Conservation (phyloP, 1,139 yeast genomes). For the Wickerhamomyces sp. region DNA sequence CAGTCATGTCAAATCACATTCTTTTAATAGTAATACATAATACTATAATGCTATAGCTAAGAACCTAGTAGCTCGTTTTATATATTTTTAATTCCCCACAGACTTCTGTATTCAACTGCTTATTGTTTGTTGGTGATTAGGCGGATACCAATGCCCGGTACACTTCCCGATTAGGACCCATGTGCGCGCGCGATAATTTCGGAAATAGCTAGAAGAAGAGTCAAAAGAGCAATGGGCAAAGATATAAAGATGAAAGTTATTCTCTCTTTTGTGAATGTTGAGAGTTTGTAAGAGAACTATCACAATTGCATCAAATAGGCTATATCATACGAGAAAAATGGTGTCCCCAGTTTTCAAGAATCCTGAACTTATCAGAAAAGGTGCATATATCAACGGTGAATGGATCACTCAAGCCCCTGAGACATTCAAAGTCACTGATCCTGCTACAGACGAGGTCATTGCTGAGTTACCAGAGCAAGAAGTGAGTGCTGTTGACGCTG, state of each 20-base stretch:
- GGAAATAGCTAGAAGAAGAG: too few relatives aligned
- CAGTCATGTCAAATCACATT: background rate
- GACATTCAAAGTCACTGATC: conserved; percentile 67
- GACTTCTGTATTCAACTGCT: too few relatives aligned
- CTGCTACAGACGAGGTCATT: conserved; percentile 62
- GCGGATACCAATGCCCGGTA: too few relatives aligned
- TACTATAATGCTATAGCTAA: too few relatives aligned
- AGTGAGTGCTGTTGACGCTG: conserved; percentile 45
- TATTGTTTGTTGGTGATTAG: too few relatives aligned
- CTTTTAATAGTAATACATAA: too few relatives aligned
- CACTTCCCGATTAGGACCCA: too few relatives aligned
- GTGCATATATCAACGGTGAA: conserved; percentile 65
- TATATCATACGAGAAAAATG: conserved; percentile 6
- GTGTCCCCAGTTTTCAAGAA: conserved; percentile 36
- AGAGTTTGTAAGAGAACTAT: background rate
- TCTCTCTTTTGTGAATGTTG: background rate
- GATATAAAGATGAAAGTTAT: too few relatives aligned
- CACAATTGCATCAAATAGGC: background rate
- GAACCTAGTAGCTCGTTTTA: too few relatives aligned
- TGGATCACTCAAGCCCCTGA: conserved; percentile 56
- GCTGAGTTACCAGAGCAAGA: conserved; percentile 53
- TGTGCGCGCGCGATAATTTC: too few relatives aligned
- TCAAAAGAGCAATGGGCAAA: too few relatives aligned
- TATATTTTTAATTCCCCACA: too few relatives aligned
- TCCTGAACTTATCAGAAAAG: conserved; percentile 50